A percentile compares a stretch with the other conserved stretches of the same genome.
Evolutionary conservation across 306 rosid genomes (phyloP).

Genomic region (Leucaena leucocephala): DNA sequence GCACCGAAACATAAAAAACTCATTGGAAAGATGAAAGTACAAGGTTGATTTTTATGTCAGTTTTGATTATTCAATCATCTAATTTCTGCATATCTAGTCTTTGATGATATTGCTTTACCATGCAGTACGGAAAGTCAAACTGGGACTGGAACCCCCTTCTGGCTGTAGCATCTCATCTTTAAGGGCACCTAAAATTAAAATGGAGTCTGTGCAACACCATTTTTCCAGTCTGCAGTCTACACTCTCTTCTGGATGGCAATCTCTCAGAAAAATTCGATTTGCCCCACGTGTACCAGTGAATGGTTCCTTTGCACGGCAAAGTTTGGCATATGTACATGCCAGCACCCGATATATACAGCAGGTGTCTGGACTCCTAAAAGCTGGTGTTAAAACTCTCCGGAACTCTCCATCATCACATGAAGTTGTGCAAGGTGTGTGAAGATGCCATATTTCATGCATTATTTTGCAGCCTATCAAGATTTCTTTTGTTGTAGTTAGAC

Average conservation of each 20-base stretch:
- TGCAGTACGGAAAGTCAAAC: constrained; percentile 90
- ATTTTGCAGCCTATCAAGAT: neutral
- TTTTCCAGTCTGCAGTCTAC: constrained; percentile 71
- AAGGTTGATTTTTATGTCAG: constrained; percentile 61
- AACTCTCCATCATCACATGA: constrained; percentile 85
- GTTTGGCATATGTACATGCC: constrained; percentile 93
- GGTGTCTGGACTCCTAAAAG: constrained; percentile 88
- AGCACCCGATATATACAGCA: constrained; percentile 87
- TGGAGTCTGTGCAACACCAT: constrained; percentile 60
- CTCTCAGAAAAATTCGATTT: constrained; percentile 63
- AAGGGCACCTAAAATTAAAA: constrained; percentile 53
- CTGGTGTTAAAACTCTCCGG: constrained; percentile 83
- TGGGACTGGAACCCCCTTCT: constrained; percentile 79
- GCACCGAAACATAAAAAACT: constrained; percentile 86
- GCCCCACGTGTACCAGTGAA: constrained; percentile 73
- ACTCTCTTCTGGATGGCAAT: constrained; percentile 81
- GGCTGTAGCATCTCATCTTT: constrained; percentile 83
- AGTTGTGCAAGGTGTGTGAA: constrained; percentile 77
- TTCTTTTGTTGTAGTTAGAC: neutral
- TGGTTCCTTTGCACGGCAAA: constrained; percentile 79
- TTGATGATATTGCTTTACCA: constrained; percentile 31
- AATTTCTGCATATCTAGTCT: constrained; percentile 21
- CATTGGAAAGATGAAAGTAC: constrained; percentile 96
- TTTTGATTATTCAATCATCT: constrained; percentile 28
- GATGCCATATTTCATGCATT: constrained; percentile 13